Evolutionary conservation across 192 early-diverging fungal species (phyloP).

Genomic region (Entomortierella parvispora): DNA sequence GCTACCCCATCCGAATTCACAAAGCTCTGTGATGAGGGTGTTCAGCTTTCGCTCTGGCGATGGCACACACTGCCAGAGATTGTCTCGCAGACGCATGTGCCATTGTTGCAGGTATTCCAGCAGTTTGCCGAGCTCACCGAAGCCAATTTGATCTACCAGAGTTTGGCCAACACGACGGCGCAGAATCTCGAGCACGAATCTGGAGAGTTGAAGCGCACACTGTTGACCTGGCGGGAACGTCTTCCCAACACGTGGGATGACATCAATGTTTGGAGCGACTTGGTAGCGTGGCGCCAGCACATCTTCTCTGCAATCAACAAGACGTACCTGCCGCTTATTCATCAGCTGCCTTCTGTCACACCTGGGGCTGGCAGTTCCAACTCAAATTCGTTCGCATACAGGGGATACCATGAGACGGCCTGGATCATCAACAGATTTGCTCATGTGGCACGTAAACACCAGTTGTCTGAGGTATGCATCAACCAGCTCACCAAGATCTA

Average conservation of each 20-base stretch:
- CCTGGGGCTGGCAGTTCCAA: conserved; percentile 61
- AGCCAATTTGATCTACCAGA: conserved; percentile 88
- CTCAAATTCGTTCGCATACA: conserved; percentile 91
- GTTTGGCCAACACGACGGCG: conserved; percentile 80
- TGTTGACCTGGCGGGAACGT: conserved; percentile 97
- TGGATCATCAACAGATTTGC: conserved; percentile 99
- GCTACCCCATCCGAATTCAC: conserved; percentile 74
- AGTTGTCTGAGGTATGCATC: conserved; percentile 95
- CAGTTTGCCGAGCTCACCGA: conserved; percentile 96
- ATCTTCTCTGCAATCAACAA: conserved; percentile 97
- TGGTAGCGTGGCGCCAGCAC: conserved; percentile 98
- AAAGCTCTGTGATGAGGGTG: conserved; percentile 86
- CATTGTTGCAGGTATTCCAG: conserved; percentile 93
- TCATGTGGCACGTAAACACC: conserved; percentile 94
- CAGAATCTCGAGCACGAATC: conserved; percentile 88
- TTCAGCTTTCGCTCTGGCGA: conserved; percentile 82
- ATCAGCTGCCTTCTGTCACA: conserved; percentile 63
- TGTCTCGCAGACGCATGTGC: conserved; percentile 88
- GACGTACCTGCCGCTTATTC: conserved; percentile 87
- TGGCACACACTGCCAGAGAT: conserved; percentile 92
- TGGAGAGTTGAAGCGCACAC: conserved; percentile 86
- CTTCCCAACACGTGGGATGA: conserved; percentile 97
- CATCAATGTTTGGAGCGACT: conserved; percentile 97
- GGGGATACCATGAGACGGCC: conserved; percentile 99
- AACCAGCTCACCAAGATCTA: conserved; percentile 95